Evolutionary conservation across 495 filamentous ascomycete species (phyloP).

Genomic region (Immersiella caudata): DNA sequence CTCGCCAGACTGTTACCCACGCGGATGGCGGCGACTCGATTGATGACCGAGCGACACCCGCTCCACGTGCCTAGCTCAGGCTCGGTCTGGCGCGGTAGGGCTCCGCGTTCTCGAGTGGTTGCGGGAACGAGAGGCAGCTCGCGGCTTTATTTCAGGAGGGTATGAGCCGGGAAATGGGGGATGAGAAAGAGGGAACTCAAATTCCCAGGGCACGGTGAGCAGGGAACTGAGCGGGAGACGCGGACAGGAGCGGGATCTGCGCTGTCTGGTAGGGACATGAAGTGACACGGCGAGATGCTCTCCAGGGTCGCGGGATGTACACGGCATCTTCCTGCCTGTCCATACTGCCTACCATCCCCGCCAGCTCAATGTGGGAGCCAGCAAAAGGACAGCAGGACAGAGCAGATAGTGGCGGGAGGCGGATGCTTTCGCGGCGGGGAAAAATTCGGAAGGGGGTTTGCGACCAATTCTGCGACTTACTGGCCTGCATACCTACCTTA

Average conservation of each 20-base stretch:
- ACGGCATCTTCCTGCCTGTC: neutral
- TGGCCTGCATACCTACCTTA: neutral
- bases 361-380: neutral
- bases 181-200: neutral
- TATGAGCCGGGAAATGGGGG: conserved; percentile 4
- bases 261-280: neutral
- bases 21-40: neutral
- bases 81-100: neutral
- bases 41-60: neutral
- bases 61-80: neutral
- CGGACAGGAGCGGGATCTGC: conserved; percentile 12
- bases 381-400: neutral
- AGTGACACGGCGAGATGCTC: neutral
- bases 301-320: neutral
- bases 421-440: neutral
- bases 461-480: neutral
- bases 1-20: neutral
- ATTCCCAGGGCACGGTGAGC: neutral
- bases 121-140: conserved; percentile 15
- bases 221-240: neutral
- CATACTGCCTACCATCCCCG: neutral
- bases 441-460: neutral
- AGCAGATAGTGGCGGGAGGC: neutral
- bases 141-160: neutral
- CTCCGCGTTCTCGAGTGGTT: conserved; percentile 1